These are phyloP conservation scores for Cyberlindnera meyerae DNA, from an alignment of 805 yeast genomes.

Conservation along the genomic window DNA sequence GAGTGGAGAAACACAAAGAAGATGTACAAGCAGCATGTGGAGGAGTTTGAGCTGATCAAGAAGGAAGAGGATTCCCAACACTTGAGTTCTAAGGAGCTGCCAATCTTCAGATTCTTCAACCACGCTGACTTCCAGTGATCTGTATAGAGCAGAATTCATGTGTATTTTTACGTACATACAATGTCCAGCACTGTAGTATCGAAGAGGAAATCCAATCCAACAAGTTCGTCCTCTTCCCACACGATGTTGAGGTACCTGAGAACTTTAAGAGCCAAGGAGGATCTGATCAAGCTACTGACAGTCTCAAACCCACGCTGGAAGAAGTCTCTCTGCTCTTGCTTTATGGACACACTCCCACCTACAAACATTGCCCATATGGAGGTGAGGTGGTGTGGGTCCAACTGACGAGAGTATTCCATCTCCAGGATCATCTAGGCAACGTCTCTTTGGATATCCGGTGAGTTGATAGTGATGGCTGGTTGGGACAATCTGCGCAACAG, in stretches of 20 bases:
- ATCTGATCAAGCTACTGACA: conserved; percentile 14
- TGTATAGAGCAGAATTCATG: too few relatives aligned
- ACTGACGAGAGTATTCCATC: conserved; percentile 8
- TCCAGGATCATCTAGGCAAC: conserved; percentile 12
- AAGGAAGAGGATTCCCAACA: conserved; percentile 21
- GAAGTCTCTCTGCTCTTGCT: conserved; percentile 10
- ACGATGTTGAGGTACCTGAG: conserved; percentile 22
- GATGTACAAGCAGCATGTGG: conserved; percentile 25
- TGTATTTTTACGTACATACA: conserved; percentile 16
- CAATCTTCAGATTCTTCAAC: conserved; percentile 30
- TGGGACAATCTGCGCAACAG: conserved; percentile 16
- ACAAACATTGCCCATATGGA: conserved; percentile 24
- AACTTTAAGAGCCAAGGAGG: conserved; percentile 20
- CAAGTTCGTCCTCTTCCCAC: conserved; percentile 20
- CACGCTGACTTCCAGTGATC: conserved; percentile 13
- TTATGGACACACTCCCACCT: conserved; percentile 19
- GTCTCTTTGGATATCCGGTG: conserved; percentile 9
- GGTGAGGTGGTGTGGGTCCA: conserved; percentile 9
- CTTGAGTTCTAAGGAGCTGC: conserved; percentile 29
- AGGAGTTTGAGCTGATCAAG: conserved; percentile 23
- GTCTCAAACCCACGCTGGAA: conserved; percentile 13
- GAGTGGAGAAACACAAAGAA: conserved; percentile 32
- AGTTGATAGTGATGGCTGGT: conserved; percentile 9
- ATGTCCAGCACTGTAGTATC: conserved; percentile 25
- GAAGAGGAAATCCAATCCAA: conserved; percentile 24